Conservation (phyloP, 176 grass and related monocot species). For the Poa annua region DNA sequence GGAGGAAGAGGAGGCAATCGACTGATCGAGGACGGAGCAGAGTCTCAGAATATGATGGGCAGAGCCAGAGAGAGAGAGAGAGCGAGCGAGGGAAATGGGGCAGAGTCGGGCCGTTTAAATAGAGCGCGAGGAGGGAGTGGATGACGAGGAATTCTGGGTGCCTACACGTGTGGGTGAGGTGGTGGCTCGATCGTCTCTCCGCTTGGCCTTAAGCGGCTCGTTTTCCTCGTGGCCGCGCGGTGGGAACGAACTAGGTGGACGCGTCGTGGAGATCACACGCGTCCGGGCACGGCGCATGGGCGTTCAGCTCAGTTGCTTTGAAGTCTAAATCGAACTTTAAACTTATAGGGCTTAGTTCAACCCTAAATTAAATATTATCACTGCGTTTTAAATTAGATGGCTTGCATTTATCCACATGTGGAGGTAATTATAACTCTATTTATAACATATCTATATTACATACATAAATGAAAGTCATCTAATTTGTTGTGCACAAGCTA, state of each 20-base stretch:
- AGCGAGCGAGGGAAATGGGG: constrained; percentile 27
- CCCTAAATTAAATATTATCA: no score
- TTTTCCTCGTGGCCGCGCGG: constrained; percentile 29
- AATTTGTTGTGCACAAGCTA: no score
- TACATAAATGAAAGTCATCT: no score
- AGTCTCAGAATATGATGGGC: background rate
- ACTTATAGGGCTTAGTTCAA: no score
- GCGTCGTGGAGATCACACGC: background rate
- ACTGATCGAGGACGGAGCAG: no score
- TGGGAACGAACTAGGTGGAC: background rate
- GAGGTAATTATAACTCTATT: no score
- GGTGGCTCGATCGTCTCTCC: background rate
- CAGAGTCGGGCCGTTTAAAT: constrained; percentile 37
- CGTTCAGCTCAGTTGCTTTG: no score
- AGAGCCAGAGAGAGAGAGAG: background rate
- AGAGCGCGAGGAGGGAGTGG: constrained; percentile 26
- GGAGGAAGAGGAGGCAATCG: background rate
- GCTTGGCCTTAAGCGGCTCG: constrained; percentile 18
- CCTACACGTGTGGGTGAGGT: constrained; percentile 2
- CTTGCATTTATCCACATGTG: no score
- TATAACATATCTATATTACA: no score
- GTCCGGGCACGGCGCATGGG: background rate
- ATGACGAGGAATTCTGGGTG: constrained; percentile 13
- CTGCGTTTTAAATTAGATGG: no score
- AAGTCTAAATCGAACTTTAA: no score